These are phyloP conservation scores for Pseudomassariella vexata DNA, from an alignment of 2,329 filamentous ascomycete species.

Conservation along the genomic window DNA sequence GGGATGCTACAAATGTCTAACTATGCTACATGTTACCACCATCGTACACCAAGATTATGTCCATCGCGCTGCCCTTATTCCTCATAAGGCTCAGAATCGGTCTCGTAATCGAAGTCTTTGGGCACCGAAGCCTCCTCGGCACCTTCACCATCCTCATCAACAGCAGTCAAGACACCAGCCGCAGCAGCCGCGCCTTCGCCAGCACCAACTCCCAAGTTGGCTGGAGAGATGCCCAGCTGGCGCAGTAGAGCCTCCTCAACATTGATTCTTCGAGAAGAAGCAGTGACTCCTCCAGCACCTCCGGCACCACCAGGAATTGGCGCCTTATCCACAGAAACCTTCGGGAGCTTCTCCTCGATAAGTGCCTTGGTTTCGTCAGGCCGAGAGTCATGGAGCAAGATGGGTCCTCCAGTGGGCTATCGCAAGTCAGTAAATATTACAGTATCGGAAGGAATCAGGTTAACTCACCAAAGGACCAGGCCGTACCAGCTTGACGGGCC, in stretches of 20 bases:
- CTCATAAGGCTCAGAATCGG: conserved; percentile 54
- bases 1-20: too few species aligned
- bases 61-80: too few species aligned
- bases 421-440: conserved; percentile 1
- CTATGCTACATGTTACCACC: too few species aligned
- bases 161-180: conserved; percentile 75
- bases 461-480: conserved; percentile 56
- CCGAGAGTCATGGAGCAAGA: conserved; percentile 81
- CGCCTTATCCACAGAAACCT: conserved; percentile 59
- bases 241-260: conserved; percentile 26
- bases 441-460: too few species aligned
- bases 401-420: conserved; percentile 86
- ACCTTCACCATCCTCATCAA: conserved; percentile 77
- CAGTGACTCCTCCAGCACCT: conserved; percentile 15
- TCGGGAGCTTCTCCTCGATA: conserved; percentile 90
- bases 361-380: conserved; percentile 73
- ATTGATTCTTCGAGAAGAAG: conserved; percentile 19
- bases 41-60: too few species aligned
- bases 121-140: conserved; percentile 68
- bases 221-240: conserved; percentile 17
- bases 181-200: conserved; percentile 64
- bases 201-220: conserved; percentile 18
- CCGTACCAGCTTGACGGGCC: conserved; percentile 63
- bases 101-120: conserved; percentile 72
- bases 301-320: conserved; percentile 42